Conservation (phyloP, 2,329 filamentous ascomycete genomes). For the Botrytis hyacinthi region DNA sequence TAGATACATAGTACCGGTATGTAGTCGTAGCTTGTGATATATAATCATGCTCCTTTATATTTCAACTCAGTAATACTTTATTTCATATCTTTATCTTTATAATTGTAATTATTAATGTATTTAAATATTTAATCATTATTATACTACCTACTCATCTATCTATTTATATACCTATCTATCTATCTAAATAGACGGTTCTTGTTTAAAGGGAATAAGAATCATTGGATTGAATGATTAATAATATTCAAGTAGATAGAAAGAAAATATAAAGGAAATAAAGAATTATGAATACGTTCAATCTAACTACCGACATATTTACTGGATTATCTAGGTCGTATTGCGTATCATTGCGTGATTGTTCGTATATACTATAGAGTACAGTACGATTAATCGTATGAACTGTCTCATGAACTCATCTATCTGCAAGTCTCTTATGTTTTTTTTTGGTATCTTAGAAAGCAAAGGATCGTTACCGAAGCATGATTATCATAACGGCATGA, state of each 20-base stretch:
- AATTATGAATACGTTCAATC: neutral
- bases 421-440: neutral
- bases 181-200: neutral
- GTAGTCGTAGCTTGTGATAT: neutral
- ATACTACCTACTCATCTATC: too few relatives aligned
- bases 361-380: neutral
- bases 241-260: too few relatives aligned
- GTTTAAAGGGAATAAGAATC: neutral
- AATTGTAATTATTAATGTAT: neutral
- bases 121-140: too few relatives aligned
- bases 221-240: neutral
- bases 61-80: neutral
- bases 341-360: neutral
- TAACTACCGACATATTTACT: neutral
- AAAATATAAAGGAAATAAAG: too few relatives aligned
- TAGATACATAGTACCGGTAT: too few relatives aligned
- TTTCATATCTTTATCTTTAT: neutral
- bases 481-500: neutral
- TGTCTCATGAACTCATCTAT: neutral
- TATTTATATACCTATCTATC: neutral
- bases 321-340: neutral
- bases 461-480: neutral
- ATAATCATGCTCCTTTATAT: neutral
- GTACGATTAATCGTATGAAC: constrained; percentile 15
- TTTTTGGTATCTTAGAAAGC: neutral